Conservation (phyloP, 2,329 filamentous ascomycete genomes). For the Aspergillus fischeri region DNA sequence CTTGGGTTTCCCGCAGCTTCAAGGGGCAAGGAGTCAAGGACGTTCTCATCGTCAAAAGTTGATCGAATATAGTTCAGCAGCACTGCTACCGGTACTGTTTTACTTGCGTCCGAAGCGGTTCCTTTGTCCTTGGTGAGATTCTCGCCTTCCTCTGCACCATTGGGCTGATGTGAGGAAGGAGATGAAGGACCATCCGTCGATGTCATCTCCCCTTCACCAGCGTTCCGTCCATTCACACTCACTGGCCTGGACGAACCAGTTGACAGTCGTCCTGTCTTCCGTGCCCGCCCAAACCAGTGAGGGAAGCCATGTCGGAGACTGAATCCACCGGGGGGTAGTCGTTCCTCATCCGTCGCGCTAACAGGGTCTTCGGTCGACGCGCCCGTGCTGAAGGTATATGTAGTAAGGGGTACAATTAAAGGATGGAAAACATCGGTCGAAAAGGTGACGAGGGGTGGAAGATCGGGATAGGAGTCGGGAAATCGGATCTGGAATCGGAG, state of each 20-base stretch:
- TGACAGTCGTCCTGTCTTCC: constrained; percentile 38
- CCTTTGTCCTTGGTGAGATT: constrained; percentile 12
- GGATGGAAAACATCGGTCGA: constrained; percentile 93
- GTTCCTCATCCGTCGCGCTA: constrained; percentile 76
- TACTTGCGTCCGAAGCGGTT: constrained; percentile 22
- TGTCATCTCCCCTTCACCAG: constrained; percentile 1
- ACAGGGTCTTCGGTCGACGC: constrained; percentile 71
- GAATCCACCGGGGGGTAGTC: constrained; percentile 83
- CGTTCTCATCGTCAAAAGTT: constrained; percentile 71
- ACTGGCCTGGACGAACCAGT: constrained; percentile 38
- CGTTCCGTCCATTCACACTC: constrained; percentile 37
- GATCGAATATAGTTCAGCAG: constrained; percentile 77
- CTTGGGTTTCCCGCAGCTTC: constrained; percentile 83
- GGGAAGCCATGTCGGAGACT: constrained; percentile 88
- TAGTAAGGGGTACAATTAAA: constrained; percentile 86
- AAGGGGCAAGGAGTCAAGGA: constrained; percentile 74
- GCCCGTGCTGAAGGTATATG: constrained; percentile 84
- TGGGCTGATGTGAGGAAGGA: constrained; percentile 4
- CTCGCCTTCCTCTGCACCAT: constrained; percentile 4
- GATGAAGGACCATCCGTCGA: not conserved
- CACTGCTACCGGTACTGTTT: constrained; percentile 56
- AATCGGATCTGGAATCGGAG: constrained; percentile 89
- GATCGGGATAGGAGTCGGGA: constrained; percentile 69
- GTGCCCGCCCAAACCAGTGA: constrained; percentile 71
- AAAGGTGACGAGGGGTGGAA: constrained; percentile 83